These are phyloP conservation scores for Colletotrichum higginsianum DNA, from an alignment of 2,329 filamentous ascomycete species.

Conservation along the genomic window DNA sequence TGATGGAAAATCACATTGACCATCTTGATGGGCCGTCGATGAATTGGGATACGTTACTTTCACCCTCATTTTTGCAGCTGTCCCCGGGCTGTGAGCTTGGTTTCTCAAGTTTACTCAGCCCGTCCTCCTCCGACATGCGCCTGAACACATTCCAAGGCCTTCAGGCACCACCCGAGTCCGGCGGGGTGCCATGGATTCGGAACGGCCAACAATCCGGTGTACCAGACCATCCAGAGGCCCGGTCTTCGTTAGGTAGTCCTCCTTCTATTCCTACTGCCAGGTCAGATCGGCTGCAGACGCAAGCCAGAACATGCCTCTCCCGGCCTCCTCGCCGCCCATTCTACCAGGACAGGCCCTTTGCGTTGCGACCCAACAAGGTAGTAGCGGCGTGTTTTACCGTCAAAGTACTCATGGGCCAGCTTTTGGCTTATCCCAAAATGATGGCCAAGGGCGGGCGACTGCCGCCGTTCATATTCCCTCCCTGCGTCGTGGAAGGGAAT, in stretches of 20 bases:
- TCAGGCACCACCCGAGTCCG: neutral
- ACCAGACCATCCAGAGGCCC: neutral
- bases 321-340: neutral
- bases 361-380: conserved; percentile 7
- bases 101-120: neutral
- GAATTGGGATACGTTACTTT: neutral
- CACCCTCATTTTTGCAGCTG: neutral
- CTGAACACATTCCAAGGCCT: neutral
- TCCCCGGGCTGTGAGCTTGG: neutral
- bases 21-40: neutral
- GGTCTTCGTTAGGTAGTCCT: neutral
- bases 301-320: neutral
- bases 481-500: conserved; percentile 43
- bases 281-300: neutral
- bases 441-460: conserved; percentile 43
- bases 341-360: conserved; percentile 12
- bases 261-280: neutral
- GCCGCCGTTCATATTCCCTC: conserved; percentile 49
- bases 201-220: neutral
- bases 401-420: conserved; percentile 45
- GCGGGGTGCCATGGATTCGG: conserved; percentile 1
- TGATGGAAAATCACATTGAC: neutral
- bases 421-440: conserved; percentile 46
- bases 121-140: neutral
- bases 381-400: conserved; percentile 41